Evolutionary conservation across 345 rosid species (phyloP).

Genomic region (Raphanus raphanistrum): DNA sequence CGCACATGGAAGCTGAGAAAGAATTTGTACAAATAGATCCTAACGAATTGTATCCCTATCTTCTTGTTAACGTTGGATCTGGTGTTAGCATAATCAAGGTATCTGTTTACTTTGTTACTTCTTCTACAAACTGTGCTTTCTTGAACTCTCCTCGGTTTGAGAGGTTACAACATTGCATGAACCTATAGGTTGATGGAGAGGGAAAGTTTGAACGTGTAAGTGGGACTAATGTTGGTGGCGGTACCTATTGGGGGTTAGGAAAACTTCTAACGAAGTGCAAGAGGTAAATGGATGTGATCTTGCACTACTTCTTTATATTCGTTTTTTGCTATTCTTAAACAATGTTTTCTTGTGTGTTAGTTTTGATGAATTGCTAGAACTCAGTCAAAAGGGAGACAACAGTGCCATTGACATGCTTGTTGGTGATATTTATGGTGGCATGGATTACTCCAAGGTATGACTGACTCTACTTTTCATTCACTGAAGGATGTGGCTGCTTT

Average conservation of each 20-base stretch:
- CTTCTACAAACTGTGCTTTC: neutral
- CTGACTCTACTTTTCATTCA: neutral
- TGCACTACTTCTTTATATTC: neutral
- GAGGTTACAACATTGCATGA: neutral
- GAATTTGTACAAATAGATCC: conserved; percentile 93
- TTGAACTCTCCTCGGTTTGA: conserved; percentile 14
- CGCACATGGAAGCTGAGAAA: conserved; percentile 92
- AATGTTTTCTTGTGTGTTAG: conserved; percentile 51
- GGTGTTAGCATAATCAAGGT: conserved; percentile 99
- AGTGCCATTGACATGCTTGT: conserved; percentile 95
- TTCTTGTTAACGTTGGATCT: conserved; percentile 95
- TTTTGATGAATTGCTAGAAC: conserved; percentile 93
- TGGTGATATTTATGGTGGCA: conserved; percentile 97
- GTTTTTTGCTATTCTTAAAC: too few species aligned
- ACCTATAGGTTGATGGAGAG: conserved; percentile 82
- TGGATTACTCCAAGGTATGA: conserved; percentile 88
- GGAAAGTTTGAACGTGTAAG: conserved; percentile 97
- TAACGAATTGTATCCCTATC: conserved; percentile 94
- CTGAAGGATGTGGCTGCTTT: neutral
- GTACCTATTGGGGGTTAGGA: conserved; percentile 98
- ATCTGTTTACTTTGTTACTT: conserved; percentile 22
- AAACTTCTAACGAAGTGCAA: conserved; percentile 90
- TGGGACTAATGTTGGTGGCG: conserved; percentile 98
- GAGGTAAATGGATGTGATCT: conserved; percentile 51
- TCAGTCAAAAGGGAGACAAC: conserved; percentile 96